Evolutionary conservation across 2,329 filamentous ascomycete genomes (phyloP).

Genomic region (Immersiporthe knoxdaviesiana): DNA sequence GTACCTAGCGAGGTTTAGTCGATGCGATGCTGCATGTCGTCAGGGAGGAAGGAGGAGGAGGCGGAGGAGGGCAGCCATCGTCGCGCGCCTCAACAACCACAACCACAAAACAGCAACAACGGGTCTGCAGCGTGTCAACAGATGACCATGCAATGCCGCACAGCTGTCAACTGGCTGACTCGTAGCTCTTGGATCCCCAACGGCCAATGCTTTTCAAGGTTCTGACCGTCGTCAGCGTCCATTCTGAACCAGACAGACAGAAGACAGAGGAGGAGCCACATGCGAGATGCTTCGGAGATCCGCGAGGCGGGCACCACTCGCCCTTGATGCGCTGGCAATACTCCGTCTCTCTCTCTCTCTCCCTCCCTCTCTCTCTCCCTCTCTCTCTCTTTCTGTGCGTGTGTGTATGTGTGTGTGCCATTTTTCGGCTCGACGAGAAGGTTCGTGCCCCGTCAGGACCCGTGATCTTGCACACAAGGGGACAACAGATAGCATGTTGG

Average conservation of each 20-base stretch:
- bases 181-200: neutral
- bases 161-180: constrained; percentile 8
- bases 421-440: neutral
- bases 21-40: neutral
- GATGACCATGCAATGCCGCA: neutral
- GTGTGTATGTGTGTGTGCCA: no score
- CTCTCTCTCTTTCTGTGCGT: no score
- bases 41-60: neutral
- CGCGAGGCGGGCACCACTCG: constrained; percentile 14
- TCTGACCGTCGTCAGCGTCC: constrained; percentile 2
- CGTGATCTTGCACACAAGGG: constrained; percentile 1
- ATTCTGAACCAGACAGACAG: neutral
- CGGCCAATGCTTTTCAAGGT: constrained; percentile 2
- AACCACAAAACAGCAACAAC: neutral
- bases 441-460: neutral
- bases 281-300: constrained; percentile 13
- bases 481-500: neutral
- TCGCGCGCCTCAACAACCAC: neutral
- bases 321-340: constrained; percentile 14
- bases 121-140: neutral
- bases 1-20: constrained; percentile 1
- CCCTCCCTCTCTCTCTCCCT: no score
- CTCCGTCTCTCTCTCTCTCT: no score
- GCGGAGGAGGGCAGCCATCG: neutral
- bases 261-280: no score